These are phyloP conservation scores for Scalesia atractyloides DNA, from an alignment of 129 eudicot species.

Conservation along the genomic window DNA sequence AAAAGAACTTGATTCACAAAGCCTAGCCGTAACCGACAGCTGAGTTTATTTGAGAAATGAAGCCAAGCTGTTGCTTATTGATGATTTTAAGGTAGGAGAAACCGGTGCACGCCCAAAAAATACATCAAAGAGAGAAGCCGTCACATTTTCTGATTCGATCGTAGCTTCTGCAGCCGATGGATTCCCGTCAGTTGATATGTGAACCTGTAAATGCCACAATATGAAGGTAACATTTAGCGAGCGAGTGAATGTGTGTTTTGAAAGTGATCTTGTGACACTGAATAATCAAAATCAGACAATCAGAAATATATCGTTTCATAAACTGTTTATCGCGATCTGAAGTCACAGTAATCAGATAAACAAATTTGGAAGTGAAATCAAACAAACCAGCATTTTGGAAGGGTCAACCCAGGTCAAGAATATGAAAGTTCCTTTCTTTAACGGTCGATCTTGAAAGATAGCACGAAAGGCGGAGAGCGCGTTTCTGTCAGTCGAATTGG, in stretches of 20 bases:
- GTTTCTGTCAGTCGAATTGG: constrained; percentile 57
- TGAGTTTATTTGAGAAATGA: constrained; percentile 5
- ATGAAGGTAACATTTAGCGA: neutral
- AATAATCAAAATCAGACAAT: no score
- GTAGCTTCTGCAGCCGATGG: constrained; percentile 71
- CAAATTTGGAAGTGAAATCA: neutral
- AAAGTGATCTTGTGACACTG: no score
- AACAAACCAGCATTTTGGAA: constrained; percentile 76
- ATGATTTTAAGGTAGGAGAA: constrained; percentile 86
- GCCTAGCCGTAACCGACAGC: neutral
- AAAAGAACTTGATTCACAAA: neutral
- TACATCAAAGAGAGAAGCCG: constrained; percentile 77
- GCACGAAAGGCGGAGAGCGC: constrained; percentile 72
- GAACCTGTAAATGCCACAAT: constrained; percentile 44
- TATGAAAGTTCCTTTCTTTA: constrained; percentile 77
- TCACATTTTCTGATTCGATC: constrained; percentile 69
- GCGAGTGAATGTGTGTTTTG: no score
- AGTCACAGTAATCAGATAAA: neutral
- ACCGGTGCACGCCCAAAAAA: constrained; percentile 79
- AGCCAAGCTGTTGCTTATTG: constrained; percentile 61
- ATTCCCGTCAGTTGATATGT: constrained; percentile 55
- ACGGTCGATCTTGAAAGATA: constrained; percentile 62
- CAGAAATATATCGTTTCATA: no score
- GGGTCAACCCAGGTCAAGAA: constrained; percentile 80
- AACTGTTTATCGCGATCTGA: no score